Base-by-base conservation (phyloP, 768 basidiomycete species). In the Leccinum longicurvipes region DNA sequence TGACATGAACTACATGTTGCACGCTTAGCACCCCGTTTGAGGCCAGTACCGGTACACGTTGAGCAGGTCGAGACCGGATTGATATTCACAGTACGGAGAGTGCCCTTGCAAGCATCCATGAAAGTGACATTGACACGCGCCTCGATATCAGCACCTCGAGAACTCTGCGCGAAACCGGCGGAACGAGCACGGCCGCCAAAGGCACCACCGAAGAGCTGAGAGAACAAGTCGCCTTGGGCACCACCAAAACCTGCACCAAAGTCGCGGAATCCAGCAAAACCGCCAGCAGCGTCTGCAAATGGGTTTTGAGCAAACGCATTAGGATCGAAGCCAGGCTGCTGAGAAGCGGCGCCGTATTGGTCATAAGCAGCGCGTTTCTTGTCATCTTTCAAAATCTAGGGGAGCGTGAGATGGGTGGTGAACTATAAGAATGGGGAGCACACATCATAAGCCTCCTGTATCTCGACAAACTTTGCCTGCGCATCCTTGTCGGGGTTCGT, bases 391-490 rank as follows among this genome's bases (percentile, higher is more conserved):
- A 99, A 75, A 47, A 84, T 87, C 96, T 98, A 56, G 49, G 66
- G 57, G 53, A 41, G 50, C 54, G 55, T 67, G 56, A 69, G 60
- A 47, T 54, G 53, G 28, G 27, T 55, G 32, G 57, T 55, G 58
- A 57, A 56, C 39, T 62, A 63, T 45, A 48, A 49, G 55, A 56
- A 54, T 23, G 36, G 29, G 47, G 47, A 27, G 74, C 86, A 62
- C 61, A 98, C 96, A 73, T 98, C 97, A 75, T 98, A 99, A 11
- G 97, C 97, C 64, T 86, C 83, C 70, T 98, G 97, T 55, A 98
- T 98, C 72, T 99, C 96, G 17, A 95, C 80, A 71, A 99, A 99
- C 70, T 91, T 92, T 59, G 90, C 91, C 63, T 92, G 87, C 0
- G 96, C 92, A 47, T 78, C 80, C 65, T 92, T 89, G 74, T 96